Base-by-base conservation (phyloP, 352 stramenopile species). In the Phytophthora tubulina region DNA sequence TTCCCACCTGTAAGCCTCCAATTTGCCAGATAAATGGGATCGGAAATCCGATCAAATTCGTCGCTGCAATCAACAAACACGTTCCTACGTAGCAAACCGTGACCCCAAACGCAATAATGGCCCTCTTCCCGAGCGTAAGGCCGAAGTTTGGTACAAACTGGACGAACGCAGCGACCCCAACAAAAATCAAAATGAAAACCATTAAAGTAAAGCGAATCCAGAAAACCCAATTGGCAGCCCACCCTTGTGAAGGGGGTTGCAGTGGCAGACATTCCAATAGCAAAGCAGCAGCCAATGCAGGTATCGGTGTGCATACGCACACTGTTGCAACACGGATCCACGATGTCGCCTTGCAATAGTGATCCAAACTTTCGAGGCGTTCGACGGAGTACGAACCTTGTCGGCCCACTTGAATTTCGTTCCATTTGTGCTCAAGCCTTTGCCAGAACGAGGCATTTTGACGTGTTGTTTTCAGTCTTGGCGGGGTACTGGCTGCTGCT, bases 211-310 rank as follows among this genome's bases (percentile, higher is more conserved):
- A 33, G 9, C 67, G 60, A 51, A 75, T 53, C 61, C 61, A 71
- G 15, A 75, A 71, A 1, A 64, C 9, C 60, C 67, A 74, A 21
- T 74, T 70, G 31, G 60, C 67, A 10, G 17, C 17, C 67, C 59
- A 75, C 27, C 67, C 67, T 30, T 65, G 53, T 1, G 53, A 67
- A 7, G 67, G 67, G 3, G 39, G 13, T 9, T 10, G 60, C 10
- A 75, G 53, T 6, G 60, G 67, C 13, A 75, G 30, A 33, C 67
- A 75, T 51, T 75, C 67, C 61, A 75, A 21, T 4, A 75, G 33
- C 33, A 67, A n/a, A 41, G 31, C 53, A 10, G 14, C 14, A 17
- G 11, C 11, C 13, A 66, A 17, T 13, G 53, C 61, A 14, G 67
- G 60, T 21, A 70, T 33, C 7, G 67, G 67, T 1, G 65, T 68